Evolutionary conservation across 2,329 filamentous ascomycete species (phyloP).

Genomic region (Alternaria arborescens): DNA sequence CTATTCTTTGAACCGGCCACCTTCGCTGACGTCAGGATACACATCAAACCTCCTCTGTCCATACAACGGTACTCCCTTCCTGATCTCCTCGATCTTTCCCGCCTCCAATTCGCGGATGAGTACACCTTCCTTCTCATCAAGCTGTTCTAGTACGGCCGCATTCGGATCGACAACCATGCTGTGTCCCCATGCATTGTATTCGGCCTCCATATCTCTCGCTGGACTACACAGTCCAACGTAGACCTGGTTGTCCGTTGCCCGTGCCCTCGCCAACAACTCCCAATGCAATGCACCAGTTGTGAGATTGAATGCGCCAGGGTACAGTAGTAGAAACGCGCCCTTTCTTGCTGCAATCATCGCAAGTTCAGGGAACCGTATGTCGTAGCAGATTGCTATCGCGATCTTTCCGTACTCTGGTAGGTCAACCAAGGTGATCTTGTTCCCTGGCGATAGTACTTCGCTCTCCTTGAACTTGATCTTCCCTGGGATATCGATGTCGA

Average conservation of each 20-base stretch:
- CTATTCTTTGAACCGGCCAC: constrained; percentile 56
- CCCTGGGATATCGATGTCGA: constrained; percentile 97
- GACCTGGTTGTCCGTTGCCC: constrained; percentile 92
- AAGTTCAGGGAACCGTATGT: constrained; percentile 94
- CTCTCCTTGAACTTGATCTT: constrained; percentile 92
- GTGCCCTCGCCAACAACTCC: constrained; percentile 80
- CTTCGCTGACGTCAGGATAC: constrained; percentile 85
- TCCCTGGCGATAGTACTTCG: constrained; percentile 85
- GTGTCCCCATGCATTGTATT: constrained; percentile 92
- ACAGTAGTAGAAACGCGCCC: constrained; percentile 87
- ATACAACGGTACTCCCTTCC: constrained; percentile 81
- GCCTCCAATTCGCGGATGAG: constrained; percentile 67
- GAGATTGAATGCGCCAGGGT: constrained; percentile 96
- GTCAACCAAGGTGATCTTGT: constrained; percentile 85
- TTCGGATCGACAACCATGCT: constrained; percentile 88
- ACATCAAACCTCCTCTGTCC: constrained; percentile 92
- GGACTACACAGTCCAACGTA: constrained; percentile 95
- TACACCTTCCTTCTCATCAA: constrained; percentile 79
- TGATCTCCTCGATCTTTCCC: constrained; percentile 52
- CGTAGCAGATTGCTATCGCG: constrained; percentile 94
- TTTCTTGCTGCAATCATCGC: constrained; percentile 86
- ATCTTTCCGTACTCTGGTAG: constrained; percentile 88
- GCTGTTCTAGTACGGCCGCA: constrained; percentile 80
- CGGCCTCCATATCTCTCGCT: constrained; percentile 77
- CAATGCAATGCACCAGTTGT: constrained; percentile 94